These are phyloP conservation scores for Scheffersomyces quercinus DNA, from an alignment of 1,139 yeast species.

Conservation along the genomic window DNA sequence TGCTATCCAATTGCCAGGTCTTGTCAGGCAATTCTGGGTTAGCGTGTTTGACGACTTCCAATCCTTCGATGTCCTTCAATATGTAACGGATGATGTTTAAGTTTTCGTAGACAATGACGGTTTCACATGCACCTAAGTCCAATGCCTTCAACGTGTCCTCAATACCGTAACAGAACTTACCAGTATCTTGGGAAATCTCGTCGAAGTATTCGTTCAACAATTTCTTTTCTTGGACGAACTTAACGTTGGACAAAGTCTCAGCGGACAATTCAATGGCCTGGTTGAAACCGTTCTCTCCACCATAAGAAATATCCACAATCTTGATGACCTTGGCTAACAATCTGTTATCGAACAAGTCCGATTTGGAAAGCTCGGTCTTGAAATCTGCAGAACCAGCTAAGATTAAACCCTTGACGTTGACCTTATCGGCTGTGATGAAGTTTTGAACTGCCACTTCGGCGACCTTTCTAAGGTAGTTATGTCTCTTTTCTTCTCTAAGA, in stretches of 20 bases:
- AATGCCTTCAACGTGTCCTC: conserved; percentile 94
- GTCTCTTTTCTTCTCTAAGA: conserved; percentile 98
- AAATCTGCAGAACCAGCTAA: conserved; percentile 99
- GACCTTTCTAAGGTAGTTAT: conserved; percentile 95
- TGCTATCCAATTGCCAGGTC: conserved; percentile 75
- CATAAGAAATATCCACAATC: conserved; percentile 95
- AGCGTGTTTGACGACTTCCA: conserved; percentile 72
- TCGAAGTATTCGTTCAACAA: conserved; percentile 88
- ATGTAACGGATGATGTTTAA: conserved; percentile 82
- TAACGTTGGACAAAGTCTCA: conserved; percentile 93
- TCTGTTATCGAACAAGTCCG: conserved; percentile 90
- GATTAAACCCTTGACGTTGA: conserved; percentile 89
- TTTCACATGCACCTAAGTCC: conserved; percentile 95
- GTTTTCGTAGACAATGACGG: conserved; percentile 88
- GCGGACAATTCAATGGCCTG: conserved; percentile 98
- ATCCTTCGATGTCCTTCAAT: conserved; percentile 81
- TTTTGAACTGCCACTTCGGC: conserved; percentile 98
- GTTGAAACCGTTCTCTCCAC: conserved; percentile 98
- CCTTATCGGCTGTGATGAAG: conserved; percentile 90
- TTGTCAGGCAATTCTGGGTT: conserved; percentile 73
- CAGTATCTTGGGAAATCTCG: conserved; percentile 95
- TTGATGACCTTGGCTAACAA: conserved; percentile 84
- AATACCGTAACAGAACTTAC: conserved; percentile 95
- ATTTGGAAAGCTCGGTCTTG: conserved; percentile 88
- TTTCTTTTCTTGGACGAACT: conserved; percentile 97